A percentile compares a stretch with the other conserved stretches of the same genome.
These are phyloP conservation scores for Ophiognomonia clavigignenti-juglandacearum DNA, from an alignment of 2,329 filamentous ascomycete species.

Conservation along the genomic window DNA sequence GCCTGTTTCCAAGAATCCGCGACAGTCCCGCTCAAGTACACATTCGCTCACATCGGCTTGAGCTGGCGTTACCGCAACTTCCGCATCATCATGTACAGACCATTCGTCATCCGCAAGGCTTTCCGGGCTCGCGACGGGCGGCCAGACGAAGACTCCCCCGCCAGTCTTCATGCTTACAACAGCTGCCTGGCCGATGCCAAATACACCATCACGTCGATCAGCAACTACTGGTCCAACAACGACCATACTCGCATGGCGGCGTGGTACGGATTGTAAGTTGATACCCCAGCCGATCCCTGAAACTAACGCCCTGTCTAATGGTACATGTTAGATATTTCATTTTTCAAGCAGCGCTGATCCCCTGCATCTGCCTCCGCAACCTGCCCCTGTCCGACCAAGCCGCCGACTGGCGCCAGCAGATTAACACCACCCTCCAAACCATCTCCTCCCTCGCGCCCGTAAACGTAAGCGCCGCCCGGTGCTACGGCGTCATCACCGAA, in stretches of 20 bases:
- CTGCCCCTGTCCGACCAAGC: conserved; percentile 31
- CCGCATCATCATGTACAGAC: conserved; percentile 42
- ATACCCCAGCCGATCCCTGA: too few relatives aligned
- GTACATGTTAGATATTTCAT: conserved; percentile 33
- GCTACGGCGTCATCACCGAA: conserved; percentile 34
- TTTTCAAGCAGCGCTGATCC: conserved; percentile 44
- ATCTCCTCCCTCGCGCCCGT: conserved; percentile 31
- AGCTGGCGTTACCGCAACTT: conserved; percentile 39
- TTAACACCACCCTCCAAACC: conserved; percentile 30
- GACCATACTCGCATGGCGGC: conserved; percentile 34
- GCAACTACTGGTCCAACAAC: conserved; percentile 31
- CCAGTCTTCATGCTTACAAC: conserved; percentile 24
- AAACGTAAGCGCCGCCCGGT: conserved; percentile 37
- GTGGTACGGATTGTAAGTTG: conserved; percentile 36
- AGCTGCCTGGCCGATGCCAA: conserved; percentile 37
- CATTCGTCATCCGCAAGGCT: conserved; percentile 37
- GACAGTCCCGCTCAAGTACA: conserved; percentile 29
- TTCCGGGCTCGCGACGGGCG: conserved; percentile 21
- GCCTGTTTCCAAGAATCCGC: conserved; percentile 30
- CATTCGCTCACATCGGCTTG: conserved; percentile 36
- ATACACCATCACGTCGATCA: conserved; percentile 33
- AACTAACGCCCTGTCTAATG: not conserved
- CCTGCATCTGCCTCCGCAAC: conserved; percentile 41
- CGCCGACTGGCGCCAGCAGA: conserved; percentile 35
- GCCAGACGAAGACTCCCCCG: conserved; percentile 15